phyloP scores from a whole-genome alignment of 2,329 filamentous ascomycete genomes.

The Drechslera avenae region DNA sequence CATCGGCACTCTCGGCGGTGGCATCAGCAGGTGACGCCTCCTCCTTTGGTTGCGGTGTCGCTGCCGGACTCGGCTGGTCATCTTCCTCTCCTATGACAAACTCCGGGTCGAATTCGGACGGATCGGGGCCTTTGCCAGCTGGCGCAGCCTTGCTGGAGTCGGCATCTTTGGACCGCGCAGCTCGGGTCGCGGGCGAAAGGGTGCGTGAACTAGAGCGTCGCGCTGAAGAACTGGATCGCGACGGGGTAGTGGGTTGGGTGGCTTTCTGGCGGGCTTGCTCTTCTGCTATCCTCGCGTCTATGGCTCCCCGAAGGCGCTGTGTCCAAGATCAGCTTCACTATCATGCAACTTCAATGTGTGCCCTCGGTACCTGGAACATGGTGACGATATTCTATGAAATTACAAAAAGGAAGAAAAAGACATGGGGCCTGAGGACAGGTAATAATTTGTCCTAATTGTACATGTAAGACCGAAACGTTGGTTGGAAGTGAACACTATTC shows the following conservation, averaged over 20 bases:
- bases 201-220: constrained; percentile 53
- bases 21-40: constrained; percentile 39
- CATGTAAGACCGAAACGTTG: neutral
- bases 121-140: constrained; percentile 71
- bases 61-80: constrained; percentile 64
- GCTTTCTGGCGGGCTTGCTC: constrained; percentile 81
- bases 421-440: constrained; percentile 9
- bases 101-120: constrained; percentile 83
- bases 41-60: constrained; percentile 61
- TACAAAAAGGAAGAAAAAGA: constrained; percentile 18
- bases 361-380: constrained; percentile 45
- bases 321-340: constrained; percentile 25
- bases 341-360: neutral
- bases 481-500: constrained; percentile 2
- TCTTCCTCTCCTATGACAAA: constrained; percentile 88
- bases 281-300: constrained; percentile 86
- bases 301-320: constrained; percentile 80
- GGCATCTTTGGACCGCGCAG: constrained; percentile 38
- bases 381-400: constrained; percentile 14
- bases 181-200: constrained; percentile 46
- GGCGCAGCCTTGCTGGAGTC: constrained; percentile 44
- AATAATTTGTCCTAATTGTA: constrained; percentile 1
- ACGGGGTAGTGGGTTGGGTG: constrained; percentile 48
- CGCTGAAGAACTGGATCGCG: constrained; percentile 53
- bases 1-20: constrained; percentile 29